Base-by-base conservation (phyloP, 176 grass and related monocot species). In the Triticum urartu region DNA sequence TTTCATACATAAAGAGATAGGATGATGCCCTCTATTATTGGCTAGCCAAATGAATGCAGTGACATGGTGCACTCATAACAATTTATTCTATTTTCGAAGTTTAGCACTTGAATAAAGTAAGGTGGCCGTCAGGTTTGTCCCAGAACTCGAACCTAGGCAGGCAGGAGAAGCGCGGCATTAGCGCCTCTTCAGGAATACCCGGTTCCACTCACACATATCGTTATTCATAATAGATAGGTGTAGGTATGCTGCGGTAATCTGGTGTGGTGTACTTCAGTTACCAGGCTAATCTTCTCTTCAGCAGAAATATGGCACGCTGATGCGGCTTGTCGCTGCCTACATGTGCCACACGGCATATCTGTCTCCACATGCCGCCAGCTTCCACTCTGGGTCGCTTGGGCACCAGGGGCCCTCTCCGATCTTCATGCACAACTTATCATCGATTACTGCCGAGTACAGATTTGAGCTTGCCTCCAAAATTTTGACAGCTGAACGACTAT, bases 341-440 rank as follows among this genome's bases (percentile, higher is more conserved):
- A 91, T 98, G 40, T 91, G 90, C 97, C 97, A 99, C 15, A 96
- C 94, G 34, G 97, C 97, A 33, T 99, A 99, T 99, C 89, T 86
- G 26, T 82, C 65, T 22, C 97, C 97, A 65, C 72, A 88, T 22
- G 85, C 83, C 26, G 89, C 92, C 25, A 98, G 45, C 77, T 79
- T 94, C 92, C 92, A 96, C 60, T 94, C 86, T 13, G 11, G 38
- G n/a, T 83, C 92, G 7, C 75, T 88, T 48, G 97, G 97, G 83
- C 91, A 92, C 97, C 97, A 96, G 0, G 92, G 78, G 20, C 89
- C 87, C 13, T 93, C 79, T 74, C 97, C 97, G 0, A 99, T 96
- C 75, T 99, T 99, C 94, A 96, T 85, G 83, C 94, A 99, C 30
- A 96, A 40, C 87, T 94, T 99, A 14, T 93, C 90, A 28, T 86